A percentile compares a stretch with the other conserved stretches of the same genome.
Evolutionary conservation across 2,329 filamentous ascomycete genomes (phyloP).

Genomic region (Lasiodiplodia theobromae): DNA sequence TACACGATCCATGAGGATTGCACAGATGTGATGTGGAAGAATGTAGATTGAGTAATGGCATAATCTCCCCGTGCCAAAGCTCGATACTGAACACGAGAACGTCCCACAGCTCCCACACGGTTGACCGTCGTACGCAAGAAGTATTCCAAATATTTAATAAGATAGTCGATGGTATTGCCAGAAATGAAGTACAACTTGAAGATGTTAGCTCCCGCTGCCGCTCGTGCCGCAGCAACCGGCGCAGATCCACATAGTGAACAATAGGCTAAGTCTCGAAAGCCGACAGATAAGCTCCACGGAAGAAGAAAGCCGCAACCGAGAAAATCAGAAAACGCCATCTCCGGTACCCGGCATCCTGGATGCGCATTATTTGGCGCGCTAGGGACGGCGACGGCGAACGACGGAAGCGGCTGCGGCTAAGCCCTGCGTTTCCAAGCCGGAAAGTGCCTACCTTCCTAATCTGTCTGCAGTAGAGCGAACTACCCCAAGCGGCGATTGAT

Average conservation of each 20-base stretch:
- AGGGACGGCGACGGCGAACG: background rate
- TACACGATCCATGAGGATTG: too few relatives aligned
- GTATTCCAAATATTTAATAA: too few relatives aligned
- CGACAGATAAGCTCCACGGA: background rate
- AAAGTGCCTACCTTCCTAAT: background rate
- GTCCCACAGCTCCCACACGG: too few relatives aligned
- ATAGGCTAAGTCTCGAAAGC: background rate
- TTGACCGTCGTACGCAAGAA: too few relatives aligned
- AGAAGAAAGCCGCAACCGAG: background rate
- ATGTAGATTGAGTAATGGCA: too few relatives aligned
- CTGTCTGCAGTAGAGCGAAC: background rate
- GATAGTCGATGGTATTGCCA: too few relatives aligned
- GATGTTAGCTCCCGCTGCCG: too few relatives aligned
- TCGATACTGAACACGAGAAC: too few relatives aligned
- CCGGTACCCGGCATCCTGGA: background rate
- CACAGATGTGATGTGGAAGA: too few relatives aligned
- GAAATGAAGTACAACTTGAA: too few relatives aligned
- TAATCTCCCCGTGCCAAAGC: too few relatives aligned
- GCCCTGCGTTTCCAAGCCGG: background rate
- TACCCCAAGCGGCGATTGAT: background rate
- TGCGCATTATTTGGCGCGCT: background rate
- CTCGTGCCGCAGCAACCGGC: background rate
- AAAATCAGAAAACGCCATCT: background rate
- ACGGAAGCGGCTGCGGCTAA: background rate
- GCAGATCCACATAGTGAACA: background rate